Percentiles rank a stretch among this genome's conserved stretches.
phyloP scores from a whole-genome alignment of 768 basidiomycete genomes.

The Xerocomellus chrysenteron region DNA sequence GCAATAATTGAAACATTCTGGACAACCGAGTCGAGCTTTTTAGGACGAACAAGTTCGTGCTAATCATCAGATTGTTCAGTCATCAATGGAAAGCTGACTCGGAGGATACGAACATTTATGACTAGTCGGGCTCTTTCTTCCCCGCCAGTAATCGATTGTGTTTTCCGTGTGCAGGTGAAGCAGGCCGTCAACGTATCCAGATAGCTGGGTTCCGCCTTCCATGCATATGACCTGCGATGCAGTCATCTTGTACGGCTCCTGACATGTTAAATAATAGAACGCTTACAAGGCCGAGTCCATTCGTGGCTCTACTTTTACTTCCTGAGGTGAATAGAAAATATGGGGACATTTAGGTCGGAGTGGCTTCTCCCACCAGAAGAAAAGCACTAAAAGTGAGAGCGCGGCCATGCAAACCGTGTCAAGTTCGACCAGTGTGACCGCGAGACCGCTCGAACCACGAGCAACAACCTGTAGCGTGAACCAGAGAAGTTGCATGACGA shows the following conservation, averaged over 20 bases:
- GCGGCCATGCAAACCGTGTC: neutral
- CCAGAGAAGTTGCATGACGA: neutral
- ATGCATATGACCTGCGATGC: neutral
- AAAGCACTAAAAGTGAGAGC: neutral
- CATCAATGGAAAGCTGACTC: neutral
- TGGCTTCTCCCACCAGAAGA: conserved; percentile 4
- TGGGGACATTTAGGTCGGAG: neutral
- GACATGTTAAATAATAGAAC: neutral
- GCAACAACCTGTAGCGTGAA: neutral
- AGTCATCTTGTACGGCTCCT: neutral
- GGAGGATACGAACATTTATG: neutral
- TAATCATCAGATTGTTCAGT: neutral
- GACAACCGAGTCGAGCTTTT: too few relatives aligned
- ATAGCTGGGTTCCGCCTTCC: neutral
- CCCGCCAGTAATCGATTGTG: neutral
- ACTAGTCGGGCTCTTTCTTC: neutral
- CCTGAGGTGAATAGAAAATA: neutral
- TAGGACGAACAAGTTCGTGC: neutral
- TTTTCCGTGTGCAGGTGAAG: neutral
- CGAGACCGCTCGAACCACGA: neutral
- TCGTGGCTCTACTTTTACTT: too few relatives aligned
- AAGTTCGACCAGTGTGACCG: conserved; percentile 1
- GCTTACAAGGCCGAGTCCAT: neutral
- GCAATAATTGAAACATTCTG: neutral
- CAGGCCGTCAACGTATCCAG: neutral